Evolutionary conservation across 2,329 filamentous ascomycete species (phyloP).

Genomic region (Lecanosticta acicola): DNA sequence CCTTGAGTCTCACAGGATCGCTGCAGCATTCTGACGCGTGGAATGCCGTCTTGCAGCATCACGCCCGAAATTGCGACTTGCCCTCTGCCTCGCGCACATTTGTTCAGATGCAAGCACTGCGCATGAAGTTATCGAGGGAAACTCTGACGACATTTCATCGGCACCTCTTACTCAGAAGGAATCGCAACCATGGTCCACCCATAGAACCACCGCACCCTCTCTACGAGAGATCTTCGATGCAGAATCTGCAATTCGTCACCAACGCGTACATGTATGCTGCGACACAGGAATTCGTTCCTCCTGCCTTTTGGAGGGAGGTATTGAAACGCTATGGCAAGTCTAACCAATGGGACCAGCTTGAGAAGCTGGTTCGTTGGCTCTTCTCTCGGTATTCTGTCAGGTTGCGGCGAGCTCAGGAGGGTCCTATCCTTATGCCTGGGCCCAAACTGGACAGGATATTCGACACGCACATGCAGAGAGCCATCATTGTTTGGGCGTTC

Average conservation of each 20-base stretch:
- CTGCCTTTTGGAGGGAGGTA: constrained; percentile 52
- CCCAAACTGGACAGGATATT: constrained; percentile 21
- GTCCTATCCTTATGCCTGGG: background rate
- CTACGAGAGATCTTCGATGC: no score
- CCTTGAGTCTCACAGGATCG: constrained; percentile 40
- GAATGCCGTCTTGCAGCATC: constrained; percentile 45
- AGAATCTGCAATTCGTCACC: background rate
- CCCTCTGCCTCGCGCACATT: no score
- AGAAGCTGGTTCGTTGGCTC: constrained; percentile 50
- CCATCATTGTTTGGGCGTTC: constrained; percentile 34
- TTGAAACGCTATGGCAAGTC: constrained; percentile 56
- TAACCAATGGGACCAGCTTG: constrained; percentile 47
- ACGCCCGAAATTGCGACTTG: constrained; percentile 29
- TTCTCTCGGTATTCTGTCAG: constrained; percentile 24
- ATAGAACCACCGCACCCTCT: no score
- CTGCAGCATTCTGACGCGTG: constrained; percentile 36
- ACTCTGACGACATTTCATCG: constrained; percentile 43
- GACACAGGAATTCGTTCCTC: constrained; percentile 32
- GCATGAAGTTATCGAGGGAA: constrained; percentile 38
- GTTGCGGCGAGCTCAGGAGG: background rate
- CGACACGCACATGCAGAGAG: constrained; percentile 22
- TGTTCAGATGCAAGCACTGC: constrained; percentile 48
- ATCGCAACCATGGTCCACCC: no score
- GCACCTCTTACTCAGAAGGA: no score
- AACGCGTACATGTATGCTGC: constrained; percentile 41